These are phyloP conservation scores for Cytospora leucostoma DNA, from an alignment of 2,329 filamentous ascomycete species.

Conservation along the genomic window DNA sequence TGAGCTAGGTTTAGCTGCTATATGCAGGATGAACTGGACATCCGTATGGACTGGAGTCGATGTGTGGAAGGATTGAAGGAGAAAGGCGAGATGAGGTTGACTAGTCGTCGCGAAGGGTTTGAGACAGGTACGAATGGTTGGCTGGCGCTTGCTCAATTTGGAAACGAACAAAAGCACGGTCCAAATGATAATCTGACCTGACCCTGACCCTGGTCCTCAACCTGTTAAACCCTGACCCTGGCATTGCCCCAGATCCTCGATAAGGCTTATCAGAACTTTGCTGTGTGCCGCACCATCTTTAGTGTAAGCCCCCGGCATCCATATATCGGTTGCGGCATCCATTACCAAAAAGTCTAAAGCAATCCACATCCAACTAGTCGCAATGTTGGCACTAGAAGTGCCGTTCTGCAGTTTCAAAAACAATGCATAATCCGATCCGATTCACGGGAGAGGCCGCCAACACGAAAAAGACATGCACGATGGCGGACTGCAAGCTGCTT, in stretches of 20 bases:
- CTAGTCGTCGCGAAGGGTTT: slow-evolving; percentile 8
- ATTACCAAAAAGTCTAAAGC: not conserved
- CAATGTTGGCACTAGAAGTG: not conserved
- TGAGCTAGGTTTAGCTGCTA: not conserved
- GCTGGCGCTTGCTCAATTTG: slow-evolving; percentile 21
- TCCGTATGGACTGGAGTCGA: slow-evolving; percentile 9
- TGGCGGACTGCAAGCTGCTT: slow-evolving; percentile 12
- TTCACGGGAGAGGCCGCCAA: not conserved
- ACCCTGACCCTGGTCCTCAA: not conserved
- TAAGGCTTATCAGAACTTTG: not conserved
- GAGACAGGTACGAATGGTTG: slow-evolving; percentile 21
- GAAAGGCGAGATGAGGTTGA: slow-evolving; percentile 17
- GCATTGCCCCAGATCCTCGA: not conserved
- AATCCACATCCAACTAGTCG: not conserved
- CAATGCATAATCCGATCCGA: not conserved
- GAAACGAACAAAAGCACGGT: slow-evolving; percentile 21
- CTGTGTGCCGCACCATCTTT: not conserved
- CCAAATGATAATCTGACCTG: slow-evolving; percentile 4
- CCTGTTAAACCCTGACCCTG: not conserved
- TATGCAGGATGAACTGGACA: slow-evolving; percentile 3
- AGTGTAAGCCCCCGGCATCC: not conserved
- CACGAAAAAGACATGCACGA: slow-evolving; percentile 16
- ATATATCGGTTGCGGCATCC: not conserved
- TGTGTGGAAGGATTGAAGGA: not conserved
- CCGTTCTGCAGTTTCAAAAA: not conserved